Conservation (phyloP, 305 asterid genomes). For the Fraxinus sp. region DNA sequence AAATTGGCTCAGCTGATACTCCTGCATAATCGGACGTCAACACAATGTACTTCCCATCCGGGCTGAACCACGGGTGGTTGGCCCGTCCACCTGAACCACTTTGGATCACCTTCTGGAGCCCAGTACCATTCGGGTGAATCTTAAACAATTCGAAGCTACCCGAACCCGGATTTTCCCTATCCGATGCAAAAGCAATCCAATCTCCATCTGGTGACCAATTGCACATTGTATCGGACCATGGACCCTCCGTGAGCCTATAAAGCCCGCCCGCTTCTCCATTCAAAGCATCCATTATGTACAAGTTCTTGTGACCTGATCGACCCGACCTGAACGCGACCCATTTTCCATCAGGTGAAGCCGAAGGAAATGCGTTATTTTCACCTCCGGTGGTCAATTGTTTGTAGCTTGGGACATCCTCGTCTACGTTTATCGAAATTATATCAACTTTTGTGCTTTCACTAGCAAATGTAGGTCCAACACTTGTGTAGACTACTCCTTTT, state of each 20-base stretch:
- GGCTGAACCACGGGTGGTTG: conserved; percentile 91
- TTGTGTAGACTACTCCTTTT: conserved; percentile 73
- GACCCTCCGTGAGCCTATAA: conserved; percentile 54
- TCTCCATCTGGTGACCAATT: conserved; percentile 88
- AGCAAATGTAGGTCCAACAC: conserved; percentile 66
- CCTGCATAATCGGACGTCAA: conserved; percentile 79
- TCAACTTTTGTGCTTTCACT: conserved; percentile 70
- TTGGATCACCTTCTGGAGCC: conserved; percentile 66
- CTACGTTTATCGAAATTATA: conserved; percentile 61
- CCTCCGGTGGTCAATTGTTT: conserved; percentile 57
- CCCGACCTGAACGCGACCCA: conserved; percentile 85
- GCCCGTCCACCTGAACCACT: conserved; percentile 80
- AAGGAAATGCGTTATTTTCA: conserved; percentile 78
- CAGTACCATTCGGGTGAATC: conserved; percentile 80
- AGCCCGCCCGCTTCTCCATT: conserved; percentile 66
- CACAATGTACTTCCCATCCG: conserved; percentile 65
- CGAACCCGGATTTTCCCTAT: conserved; percentile 67
- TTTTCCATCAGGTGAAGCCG: conserved; percentile 87
- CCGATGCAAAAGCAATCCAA: conserved; percentile 83
- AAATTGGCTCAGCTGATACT: conserved; percentile 83
- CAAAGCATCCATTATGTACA: conserved; percentile 81
- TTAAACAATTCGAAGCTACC: conserved; percentile 68
- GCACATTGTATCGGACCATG: conserved; percentile 90
- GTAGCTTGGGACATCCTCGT: conserved; percentile 45
- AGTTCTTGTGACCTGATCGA: conserved; percentile 73